Conservation (phyloP, 2,329 filamentous ascomycete genomes). For the Aspergillus hiratsukae region DNA sequence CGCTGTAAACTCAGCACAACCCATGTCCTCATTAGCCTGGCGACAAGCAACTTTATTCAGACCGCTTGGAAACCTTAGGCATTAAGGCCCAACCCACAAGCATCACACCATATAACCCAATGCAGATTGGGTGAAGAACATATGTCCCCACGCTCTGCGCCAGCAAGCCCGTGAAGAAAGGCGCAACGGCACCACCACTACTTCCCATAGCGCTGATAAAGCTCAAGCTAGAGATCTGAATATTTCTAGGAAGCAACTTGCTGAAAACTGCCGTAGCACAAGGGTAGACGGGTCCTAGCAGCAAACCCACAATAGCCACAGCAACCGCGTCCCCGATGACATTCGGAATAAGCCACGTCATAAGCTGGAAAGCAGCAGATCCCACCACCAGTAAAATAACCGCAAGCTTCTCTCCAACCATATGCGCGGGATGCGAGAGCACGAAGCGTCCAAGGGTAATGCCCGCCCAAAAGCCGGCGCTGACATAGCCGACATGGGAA, state of each 20-base stretch:
- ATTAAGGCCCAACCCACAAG: slow-evolving; percentile 48
- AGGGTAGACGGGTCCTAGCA: slow-evolving; percentile 76
- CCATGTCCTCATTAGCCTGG: slow-evolving; percentile 7
- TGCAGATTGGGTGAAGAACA: slow-evolving; percentile 52
- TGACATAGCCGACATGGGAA: slow-evolving; percentile 71
- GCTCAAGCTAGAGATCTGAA: slow-evolving; percentile 38
- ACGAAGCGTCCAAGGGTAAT: slow-evolving; percentile 73
- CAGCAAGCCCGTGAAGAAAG: slow-evolving; percentile 47
- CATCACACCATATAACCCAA: slow-evolving; percentile 54
- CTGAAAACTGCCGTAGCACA: slow-evolving; percentile 60
- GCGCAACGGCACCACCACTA: slow-evolving; percentile 39
- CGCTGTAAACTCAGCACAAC: neutral
- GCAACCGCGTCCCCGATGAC: slow-evolving; percentile 66
- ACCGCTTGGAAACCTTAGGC: slow-evolving; percentile 48
- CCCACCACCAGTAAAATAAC: slow-evolving; percentile 61
- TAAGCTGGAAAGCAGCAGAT: slow-evolving; percentile 64
- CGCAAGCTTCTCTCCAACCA: slow-evolving; percentile 65
- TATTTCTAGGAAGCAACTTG: slow-evolving; percentile 44
- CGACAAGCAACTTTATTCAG: slow-evolving; percentile 31
- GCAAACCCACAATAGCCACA: slow-evolving; percentile 64
- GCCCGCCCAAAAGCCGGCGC: slow-evolving; percentile 63
- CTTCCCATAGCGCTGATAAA: slow-evolving; percentile 40
- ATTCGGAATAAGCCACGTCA: slow-evolving; percentile 75
- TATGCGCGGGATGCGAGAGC: slow-evolving; percentile 62
- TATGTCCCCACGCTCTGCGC: slow-evolving; percentile 46